Evolutionary conservation across 352 stramenopile species (phyloP).

Genomic region (Phytophthora fragariaefolia): DNA sequence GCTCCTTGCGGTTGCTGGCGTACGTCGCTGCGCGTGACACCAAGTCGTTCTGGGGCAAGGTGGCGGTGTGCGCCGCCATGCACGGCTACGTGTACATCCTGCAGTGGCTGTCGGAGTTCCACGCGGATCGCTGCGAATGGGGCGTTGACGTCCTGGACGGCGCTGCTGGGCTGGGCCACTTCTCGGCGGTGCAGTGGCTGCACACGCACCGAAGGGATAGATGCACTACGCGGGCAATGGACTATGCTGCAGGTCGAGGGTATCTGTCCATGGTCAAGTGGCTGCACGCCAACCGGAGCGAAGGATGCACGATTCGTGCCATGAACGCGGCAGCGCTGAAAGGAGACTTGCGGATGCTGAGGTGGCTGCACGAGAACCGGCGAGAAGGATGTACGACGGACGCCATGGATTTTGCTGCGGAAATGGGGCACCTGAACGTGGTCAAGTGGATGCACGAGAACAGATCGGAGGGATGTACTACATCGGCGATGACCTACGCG

Average conservation of each 20-base stretch:
- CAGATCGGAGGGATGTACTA: slow-evolving; percentile 5
- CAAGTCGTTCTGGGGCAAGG: slow-evolving; percentile 9
- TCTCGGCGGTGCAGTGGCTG: slow-evolving; percentile 9
- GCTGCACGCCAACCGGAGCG: slow-evolving; percentile 8
- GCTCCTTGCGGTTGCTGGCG: slow-evolving; percentile 14
- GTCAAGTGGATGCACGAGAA: slow-evolving; percentile 19
- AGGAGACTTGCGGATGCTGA: slow-evolving; percentile 9
- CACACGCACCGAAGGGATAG: not conserved
- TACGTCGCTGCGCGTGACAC: slow-evolving; percentile 9
- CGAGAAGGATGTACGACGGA: too few relatives aligned
- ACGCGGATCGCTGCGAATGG: slow-evolving; percentile 16
- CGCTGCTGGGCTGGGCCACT: slow-evolving; percentile 4
- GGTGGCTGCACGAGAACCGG: slow-evolving; percentile 16
- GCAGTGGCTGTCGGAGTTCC: slow-evolving; percentile 15
- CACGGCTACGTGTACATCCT: slow-evolving; percentile 21
- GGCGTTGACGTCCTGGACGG: slow-evolving; percentile 8
- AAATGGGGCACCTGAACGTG: slow-evolving; percentile 5
- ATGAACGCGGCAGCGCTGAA: slow-evolving; percentile 7
- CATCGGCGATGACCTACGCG: slow-evolving; percentile 4
- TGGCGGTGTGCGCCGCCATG: slow-evolving; percentile 6
- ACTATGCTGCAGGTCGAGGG: slow-evolving; percentile 1
- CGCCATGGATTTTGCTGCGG: slow-evolving; percentile 10
- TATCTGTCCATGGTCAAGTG: slow-evolving; percentile 12
- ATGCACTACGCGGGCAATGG: slow-evolving; percentile 10
- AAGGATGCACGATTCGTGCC: slow-evolving; percentile 8